Evolutionary conservation across 1,284 basidiomycete species (phyloP).

Genomic region (Ganoderma lucidum): DNA sequence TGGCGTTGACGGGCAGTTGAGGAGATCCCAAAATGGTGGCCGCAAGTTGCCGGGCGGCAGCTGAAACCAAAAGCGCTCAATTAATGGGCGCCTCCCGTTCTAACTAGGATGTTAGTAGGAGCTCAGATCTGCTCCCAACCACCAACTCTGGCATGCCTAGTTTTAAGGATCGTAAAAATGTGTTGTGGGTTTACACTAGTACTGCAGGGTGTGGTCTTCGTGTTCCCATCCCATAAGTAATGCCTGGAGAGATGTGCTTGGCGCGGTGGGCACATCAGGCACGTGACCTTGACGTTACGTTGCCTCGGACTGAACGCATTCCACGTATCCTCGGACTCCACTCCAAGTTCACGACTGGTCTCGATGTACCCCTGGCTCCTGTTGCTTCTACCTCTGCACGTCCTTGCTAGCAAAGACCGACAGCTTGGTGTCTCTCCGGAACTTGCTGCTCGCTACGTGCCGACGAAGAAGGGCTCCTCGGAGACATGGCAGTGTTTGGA

Average conservation of each 20-base stretch:
- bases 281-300: slow-evolving; percentile 28
- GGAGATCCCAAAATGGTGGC: slow-evolving; percentile 27
- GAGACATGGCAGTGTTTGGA: slow-evolving; percentile 78
- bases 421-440: slow-evolving; percentile 41
- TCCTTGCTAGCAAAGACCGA: slow-evolving; percentile 36
- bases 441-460: slow-evolving; percentile 39
- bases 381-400: slow-evolving; percentile 37
- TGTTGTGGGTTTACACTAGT: neutral
- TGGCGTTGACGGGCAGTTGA: slow-evolving; percentile 30
- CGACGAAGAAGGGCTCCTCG: slow-evolving; percentile 36
- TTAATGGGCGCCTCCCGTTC: neutral
- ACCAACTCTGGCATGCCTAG: neutral
- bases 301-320: slow-evolving; percentile 24
- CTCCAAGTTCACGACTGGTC: slow-evolving; percentile 23
- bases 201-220: neutral
- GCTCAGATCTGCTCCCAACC: neutral
- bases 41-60: slow-evolving; percentile 33
- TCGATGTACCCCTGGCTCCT: slow-evolving; percentile 41
- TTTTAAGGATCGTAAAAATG: neutral
- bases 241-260: neutral
- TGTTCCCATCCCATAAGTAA: neutral
- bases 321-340: slow-evolving; percentile 26
- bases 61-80: slow-evolving; percentile 22
- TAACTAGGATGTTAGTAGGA: neutral
- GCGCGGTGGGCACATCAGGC: neutral